Evolutionary conservation across 164 flowering plant species (phyloP).

Genomic region (Piper betle): DNA sequence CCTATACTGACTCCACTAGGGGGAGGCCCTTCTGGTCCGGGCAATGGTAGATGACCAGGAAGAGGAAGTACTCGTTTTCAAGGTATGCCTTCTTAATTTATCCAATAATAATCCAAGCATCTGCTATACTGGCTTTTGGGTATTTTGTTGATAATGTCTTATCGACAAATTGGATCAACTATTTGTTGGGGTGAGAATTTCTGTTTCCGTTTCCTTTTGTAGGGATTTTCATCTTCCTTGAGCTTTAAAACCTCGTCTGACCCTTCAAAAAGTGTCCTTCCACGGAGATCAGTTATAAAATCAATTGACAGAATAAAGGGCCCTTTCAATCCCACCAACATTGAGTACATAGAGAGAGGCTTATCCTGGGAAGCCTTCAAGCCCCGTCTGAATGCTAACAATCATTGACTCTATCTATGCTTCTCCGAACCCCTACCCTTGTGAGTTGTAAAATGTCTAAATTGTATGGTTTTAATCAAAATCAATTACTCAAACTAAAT

Average conservation of each 20-base stretch:
- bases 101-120: background rate
- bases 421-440: no score
- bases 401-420: no score
- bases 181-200: no score
- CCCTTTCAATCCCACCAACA: conserved; percentile 61
- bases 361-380: conserved; percentile 42
- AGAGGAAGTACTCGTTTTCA: conserved; percentile 56
- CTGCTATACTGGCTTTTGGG: background rate
- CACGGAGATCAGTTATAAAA: conserved; percentile 54
- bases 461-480: background rate
- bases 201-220: no score
- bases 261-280: conserved; percentile 64
- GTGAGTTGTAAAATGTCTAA: background rate
- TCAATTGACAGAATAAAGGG: conserved; percentile 60
- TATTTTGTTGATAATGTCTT: no score
- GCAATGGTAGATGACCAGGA: conserved; percentile 50
- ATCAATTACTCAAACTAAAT: background rate
- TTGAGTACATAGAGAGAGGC: conserved; percentile 54
- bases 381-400: conserved; percentile 11
- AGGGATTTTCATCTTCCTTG: conserved; percentile 88
- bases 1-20: conserved; percentile 35
- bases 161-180: no score
- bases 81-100: conserved; percentile 27
- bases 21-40: conserved; percentile 56
- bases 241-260: conserved; percentile 49